Evolutionary conservation across 257 asterid genomes (phyloP), one percentile per base, ranked within the genome.

Genomic region (Lithospermum erythrorhizon): DNA sequence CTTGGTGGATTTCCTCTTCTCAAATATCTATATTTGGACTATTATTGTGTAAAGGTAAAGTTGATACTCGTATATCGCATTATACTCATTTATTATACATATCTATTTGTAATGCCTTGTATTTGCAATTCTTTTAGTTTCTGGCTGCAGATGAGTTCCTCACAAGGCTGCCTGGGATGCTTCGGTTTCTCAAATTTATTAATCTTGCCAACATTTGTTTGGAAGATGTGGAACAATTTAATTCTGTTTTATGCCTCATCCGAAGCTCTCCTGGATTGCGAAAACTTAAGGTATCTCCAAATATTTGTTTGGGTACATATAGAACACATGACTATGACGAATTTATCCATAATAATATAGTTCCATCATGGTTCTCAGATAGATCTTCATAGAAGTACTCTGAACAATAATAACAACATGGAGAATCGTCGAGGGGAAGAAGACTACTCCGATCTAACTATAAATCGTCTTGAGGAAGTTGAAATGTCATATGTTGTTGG

Each of bases 261-360:
- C 45, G 66, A 67, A 72, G 72, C 63, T 53, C 66, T 20, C 70
- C 73, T 22, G 53, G 53, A 58, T 41, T 72, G 21, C 32, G 29
- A 21, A 20, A 58, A 14, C 17, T 72, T 6, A 23, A 67, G 32
- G 22, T 67, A 52, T 24, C 11, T 11, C 22, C 58, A 16, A 68
- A 62, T 47, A 4, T 41, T 18, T 41, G 2, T 14, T 13, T 1
- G 49, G 49, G n/a, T n/a, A n/a, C n/a, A n/a, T 2, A 13, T 4
- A 11, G 49, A 14, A 41, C 3, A 13, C 49, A 11, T 18, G 4
- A 14, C 49, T 13, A 17, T 1, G 1, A 35, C 45, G 1, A 27
- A 8, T 3, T 35, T 35, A 37, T 37, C 4, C 3, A 2, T 41
- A 41, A 13, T 41, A 41, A 41, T 41, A 9, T 41, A 41, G 49